A percentile compares a stretch with the other conserved stretches of the same genome.
Conservation (phyloP, 306 rosid species). For the Lathyrus sativus region DNA sequence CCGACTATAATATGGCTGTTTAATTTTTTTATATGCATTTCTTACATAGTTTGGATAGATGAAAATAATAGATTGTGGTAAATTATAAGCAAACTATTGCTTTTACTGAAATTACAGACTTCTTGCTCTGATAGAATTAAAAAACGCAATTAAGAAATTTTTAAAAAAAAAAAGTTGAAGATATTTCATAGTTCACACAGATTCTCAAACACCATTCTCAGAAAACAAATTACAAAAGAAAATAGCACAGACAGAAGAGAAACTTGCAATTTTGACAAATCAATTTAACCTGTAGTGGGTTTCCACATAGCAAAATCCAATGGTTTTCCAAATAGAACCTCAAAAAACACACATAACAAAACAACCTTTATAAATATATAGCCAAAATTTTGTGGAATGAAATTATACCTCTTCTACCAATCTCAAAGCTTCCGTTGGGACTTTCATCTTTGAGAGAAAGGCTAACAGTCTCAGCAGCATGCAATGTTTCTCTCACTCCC, state of each 20-base stretch:
- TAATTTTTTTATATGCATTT: no score
- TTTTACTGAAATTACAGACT: conserved; percentile 3
- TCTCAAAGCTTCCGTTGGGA: conserved; percentile 40
- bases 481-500: conserved; percentile 38
- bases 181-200: not conserved
- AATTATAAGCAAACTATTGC: not conserved
- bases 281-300: no score
- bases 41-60: no score
- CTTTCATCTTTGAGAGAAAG: conserved; percentile 38
- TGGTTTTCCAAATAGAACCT: no score
- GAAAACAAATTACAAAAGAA: conserved; percentile 8
- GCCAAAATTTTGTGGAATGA: conserved; percentile 39
- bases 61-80: no score
- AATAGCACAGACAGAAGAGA: conserved; percentile 19
- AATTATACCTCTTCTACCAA: conserved; percentile 51
- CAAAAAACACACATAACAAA: not conserved
- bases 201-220: not conserved
- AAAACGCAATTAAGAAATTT: not conserved
- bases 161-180: not conserved
- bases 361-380: conserved; percentile 16
- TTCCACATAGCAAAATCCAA: no score
- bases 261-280: no score
- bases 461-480: conserved; percentile 44
- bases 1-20: no score
- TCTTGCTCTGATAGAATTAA: not conserved